Percentiles rank a stretch among this genome's conserved stretches.
Evolutionary conservation across 331 rosid species (phyloP).

Genomic region (Erythrophleum ivorense): DNA sequence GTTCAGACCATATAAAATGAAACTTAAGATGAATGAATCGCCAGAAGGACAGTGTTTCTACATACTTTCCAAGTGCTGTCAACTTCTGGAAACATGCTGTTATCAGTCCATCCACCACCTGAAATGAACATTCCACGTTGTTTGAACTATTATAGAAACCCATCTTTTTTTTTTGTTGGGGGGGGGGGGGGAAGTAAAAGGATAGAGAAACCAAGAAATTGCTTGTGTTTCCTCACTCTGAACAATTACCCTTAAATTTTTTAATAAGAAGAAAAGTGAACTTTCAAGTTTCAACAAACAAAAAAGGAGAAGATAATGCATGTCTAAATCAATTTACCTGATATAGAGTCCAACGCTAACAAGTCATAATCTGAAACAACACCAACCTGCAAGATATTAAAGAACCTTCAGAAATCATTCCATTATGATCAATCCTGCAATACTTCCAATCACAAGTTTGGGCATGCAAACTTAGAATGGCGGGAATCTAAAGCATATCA

Average conservation of each 20-base stretch:
- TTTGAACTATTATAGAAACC: background rate
- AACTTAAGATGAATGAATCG: background rate
- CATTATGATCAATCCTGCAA: constrained; percentile 1
- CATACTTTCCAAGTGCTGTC: constrained; percentile 79
- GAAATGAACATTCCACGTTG: constrained; percentile 34
- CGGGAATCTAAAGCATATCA: background rate
- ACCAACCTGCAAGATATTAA: constrained; percentile 63
- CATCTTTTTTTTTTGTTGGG: background rate
- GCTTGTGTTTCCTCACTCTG: background rate
- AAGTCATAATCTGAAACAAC: constrained; percentile 87
- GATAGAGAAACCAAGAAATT: background rate
- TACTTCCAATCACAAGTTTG: background rate
- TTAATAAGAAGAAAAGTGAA: background rate
- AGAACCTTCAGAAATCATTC: constrained; percentile 32
- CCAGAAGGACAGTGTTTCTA: constrained; percentile 11
- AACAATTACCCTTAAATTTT: background rate
- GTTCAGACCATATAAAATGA: background rate
- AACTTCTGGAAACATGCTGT: constrained; percentile 70
- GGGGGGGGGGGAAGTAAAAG: background rate
- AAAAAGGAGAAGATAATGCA: background rate
- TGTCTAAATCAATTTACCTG: constrained; percentile 50
- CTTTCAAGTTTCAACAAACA: constrained; percentile 3
- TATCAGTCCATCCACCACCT: constrained; percentile 59
- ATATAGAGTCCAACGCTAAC: constrained; percentile 76
- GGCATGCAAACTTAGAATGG: background rate